Conservation (phyloP, 345 rosid genomes). For the Pistacia atlantica region DNA sequence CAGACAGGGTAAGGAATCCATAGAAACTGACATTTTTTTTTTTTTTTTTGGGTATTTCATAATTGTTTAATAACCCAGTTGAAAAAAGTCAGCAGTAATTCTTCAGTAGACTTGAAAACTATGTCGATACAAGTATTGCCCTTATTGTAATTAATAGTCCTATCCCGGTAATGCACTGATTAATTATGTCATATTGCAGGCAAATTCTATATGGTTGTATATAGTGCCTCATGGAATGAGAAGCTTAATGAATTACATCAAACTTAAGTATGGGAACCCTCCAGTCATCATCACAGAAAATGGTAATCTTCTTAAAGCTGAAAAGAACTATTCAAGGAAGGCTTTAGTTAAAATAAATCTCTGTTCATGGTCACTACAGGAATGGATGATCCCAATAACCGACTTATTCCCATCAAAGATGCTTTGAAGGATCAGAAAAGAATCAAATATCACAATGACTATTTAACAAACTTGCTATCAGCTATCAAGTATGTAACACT, state of each 20-base stretch:
- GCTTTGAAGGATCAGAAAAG: slow-evolving; percentile 81
- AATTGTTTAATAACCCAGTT: neutral
- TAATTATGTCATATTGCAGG: slow-evolving; percentile 36
- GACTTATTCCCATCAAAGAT: slow-evolving; percentile 43
- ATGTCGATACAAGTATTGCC: no score
- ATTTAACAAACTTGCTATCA: slow-evolving; percentile 76
- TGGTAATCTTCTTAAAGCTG: slow-evolving; percentile 31
- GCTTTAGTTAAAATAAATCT: neutral
- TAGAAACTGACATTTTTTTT: neutral
- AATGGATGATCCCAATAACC: slow-evolving; percentile 78
- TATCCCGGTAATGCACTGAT: neutral
- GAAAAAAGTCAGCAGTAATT: no score
- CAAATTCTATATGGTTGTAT: slow-evolving; percentile 71
- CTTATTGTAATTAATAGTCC: neutral
- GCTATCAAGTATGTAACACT: slow-evolving; percentile 56
- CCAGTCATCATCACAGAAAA: slow-evolving; percentile 66
- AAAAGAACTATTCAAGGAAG: no score
- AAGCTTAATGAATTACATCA: slow-evolving; percentile 71
- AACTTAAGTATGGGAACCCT: slow-evolving; percentile 59
- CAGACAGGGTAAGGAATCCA: slow-evolving; percentile 60
- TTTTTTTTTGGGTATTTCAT: neutral
- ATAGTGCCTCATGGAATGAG: slow-evolving; percentile 70
- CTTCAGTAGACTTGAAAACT: no score
- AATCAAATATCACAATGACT: slow-evolving; percentile 78
- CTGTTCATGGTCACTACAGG: slow-evolving; percentile 51